phyloP scores from a whole-genome alignment of 2,329 filamentous ascomycete species.

The Aspergillus quadrilineatus region DNA sequence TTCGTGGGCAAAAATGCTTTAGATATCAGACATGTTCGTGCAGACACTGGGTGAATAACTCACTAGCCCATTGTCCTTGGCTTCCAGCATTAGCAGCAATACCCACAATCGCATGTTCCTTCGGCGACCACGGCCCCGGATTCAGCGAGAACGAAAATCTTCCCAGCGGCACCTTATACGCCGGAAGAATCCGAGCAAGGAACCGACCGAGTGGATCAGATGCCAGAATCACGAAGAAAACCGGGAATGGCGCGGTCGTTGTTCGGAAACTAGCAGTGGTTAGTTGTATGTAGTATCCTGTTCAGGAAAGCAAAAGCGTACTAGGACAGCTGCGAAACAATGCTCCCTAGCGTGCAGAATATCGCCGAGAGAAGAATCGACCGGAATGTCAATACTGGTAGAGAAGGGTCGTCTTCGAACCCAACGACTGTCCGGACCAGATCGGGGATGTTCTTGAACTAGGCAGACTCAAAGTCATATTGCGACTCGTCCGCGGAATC shows the following conservation, averaged over 20 bases:
- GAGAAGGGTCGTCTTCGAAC: slow-evolving; percentile 2
- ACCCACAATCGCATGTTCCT: slow-evolving; percentile 57
- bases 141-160: slow-evolving; percentile 54
- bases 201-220: slow-evolving; percentile 56
- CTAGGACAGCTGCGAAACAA: slow-evolving; percentile 4
- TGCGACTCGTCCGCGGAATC: not conserved
- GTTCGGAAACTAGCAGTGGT: slow-evolving; percentile 47
- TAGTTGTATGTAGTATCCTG: not conserved
- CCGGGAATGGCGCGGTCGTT: slow-evolving; percentile 58
- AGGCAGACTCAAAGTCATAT: not conserved
- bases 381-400: not conserved
- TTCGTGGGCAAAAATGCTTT: slow-evolving; percentile 53
- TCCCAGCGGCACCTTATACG: slow-evolving; percentile 50
- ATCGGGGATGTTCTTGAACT: slow-evolving; percentile 2
- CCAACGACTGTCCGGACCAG: slow-evolving; percentile 1
- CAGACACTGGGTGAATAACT: slow-evolving; percentile 44
- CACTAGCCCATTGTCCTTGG: slow-evolving; percentile 3
- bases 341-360: not conserved
- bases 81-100: slow-evolving; percentile 4
- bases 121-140: slow-evolving; percentile 57
- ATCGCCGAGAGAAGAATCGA: not conserved
- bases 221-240: slow-evolving; percentile 63
- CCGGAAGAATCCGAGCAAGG: slow-evolving; percentile 53
- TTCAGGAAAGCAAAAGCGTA: not conserved
- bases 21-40: slow-evolving; percentile 55